These are phyloP conservation scores for Emericellopsis terricola DNA, from an alignment of 495 filamentous ascomycete species.

Conservation along the genomic window DNA sequence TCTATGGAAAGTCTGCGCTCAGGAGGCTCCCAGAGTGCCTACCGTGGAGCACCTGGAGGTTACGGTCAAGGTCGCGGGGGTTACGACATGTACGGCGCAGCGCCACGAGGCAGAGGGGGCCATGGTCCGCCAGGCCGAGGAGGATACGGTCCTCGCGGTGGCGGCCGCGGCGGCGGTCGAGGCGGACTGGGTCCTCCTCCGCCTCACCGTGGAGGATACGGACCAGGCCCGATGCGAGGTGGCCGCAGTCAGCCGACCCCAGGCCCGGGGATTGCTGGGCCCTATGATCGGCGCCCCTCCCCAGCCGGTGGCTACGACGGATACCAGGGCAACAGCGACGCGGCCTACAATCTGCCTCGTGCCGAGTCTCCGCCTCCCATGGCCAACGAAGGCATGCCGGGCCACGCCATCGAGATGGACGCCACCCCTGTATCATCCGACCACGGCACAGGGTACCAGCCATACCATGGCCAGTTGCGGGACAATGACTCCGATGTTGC, in stretches of 20 bases:
- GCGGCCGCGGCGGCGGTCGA: no score
- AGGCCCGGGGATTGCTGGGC: constrained; percentile 20
- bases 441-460: constrained; percentile 20
- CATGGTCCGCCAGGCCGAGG: constrained; percentile 9
- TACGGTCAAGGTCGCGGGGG: constrained; percentile 22
- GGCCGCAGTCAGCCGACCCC: constrained; percentile 20
- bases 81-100: constrained; percentile 16
- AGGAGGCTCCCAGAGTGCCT: constrained; percentile 14
- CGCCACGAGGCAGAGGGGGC: constrained; percentile 11
- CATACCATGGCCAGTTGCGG: constrained; percentile 27
- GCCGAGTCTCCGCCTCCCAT: constrained; percentile 48
- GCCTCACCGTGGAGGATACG: constrained; percentile 25
- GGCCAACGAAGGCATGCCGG: constrained; percentile 25
- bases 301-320: constrained; percentile 13
- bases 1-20: constrained; percentile 7
- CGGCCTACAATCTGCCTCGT: no score
- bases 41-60: constrained; percentile 32
- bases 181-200: constrained; percentile 27
- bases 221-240: constrained; percentile 8
- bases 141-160: constrained; percentile 20
- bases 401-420: constrained; percentile 80
- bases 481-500: constrained; percentile 53
- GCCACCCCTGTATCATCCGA: constrained; percentile 32
- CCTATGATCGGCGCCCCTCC: constrained; percentile 29
- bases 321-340: constrained; percentile 21